Evolutionary conservation across 1,284 basidiomycete species (phyloP), one percentile per base, ranked within the genome.

Genomic region (Trichosporon ovoides): DNA sequence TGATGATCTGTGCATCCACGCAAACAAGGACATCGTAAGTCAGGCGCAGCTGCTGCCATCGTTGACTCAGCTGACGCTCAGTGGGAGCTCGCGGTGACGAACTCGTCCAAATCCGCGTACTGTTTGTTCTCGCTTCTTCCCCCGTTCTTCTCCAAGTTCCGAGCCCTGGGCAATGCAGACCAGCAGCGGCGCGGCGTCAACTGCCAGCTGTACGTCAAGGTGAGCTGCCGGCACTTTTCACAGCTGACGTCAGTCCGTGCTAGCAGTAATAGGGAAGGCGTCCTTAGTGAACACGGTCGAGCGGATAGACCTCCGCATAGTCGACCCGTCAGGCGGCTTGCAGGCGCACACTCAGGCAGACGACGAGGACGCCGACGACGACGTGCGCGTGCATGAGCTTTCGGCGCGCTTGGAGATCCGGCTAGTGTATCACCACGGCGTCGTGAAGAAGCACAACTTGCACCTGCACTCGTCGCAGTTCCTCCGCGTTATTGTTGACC

Each of bases 351-450:
- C 58, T 28, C 53, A 52, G 18, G 34, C 38, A 7, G 56, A 60
- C 14, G 59, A 63, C 24, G 49, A 62, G 3, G 56, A 63, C 3
- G 56, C 62, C 35, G 46, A 55, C 10, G 56, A 63, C 51, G 62
- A 64, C 34, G 55, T 55, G 13, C 52, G 46, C 28, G 28, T 53
- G 49, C 53, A 53, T 11, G 48, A 51, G 19, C 38, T 52, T 19
- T 61, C 58, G 11, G 52, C 54, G 3, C 40, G 55, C 51, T 60
- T 61, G 22, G 62, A 53, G 60, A 38, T 78, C 53, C 71, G 73
- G 55, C 64, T 78, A 7, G 65, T 76, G 16, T 77, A 76, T 63
- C 71, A 72, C 56, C 71, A 78, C 53, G 75, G 77, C 73, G 52
- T 58, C 72, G 60, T 52, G 7, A 76, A 77, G 57, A 73, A 69